A percentile compares a stretch with the other conserved stretches of the same genome.
phyloP scores from a whole-genome alignment of 1,284 basidiomycete genomes.

The Hypsizygus ulmarius region DNA sequence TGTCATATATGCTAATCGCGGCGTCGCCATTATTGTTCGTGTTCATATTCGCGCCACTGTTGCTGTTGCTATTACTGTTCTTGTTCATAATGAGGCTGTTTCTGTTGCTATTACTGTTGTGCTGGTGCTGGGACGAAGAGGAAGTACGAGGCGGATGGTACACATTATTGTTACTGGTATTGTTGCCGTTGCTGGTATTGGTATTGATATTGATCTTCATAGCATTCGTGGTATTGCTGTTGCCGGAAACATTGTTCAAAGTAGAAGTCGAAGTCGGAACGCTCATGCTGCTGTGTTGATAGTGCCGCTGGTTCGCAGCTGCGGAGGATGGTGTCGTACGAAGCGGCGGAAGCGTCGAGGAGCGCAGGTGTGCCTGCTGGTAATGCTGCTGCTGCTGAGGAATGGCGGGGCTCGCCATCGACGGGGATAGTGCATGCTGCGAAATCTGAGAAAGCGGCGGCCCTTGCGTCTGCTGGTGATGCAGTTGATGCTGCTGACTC shows the following conservation, averaged over 20 bases:
- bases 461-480: slow-evolving; percentile 3
- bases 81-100: neutral
- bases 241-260: neutral
- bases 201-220: slow-evolving; percentile 17
- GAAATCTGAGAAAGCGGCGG: slow-evolving; percentile 14
- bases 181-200: slow-evolving; percentile 18
- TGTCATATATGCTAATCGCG: slow-evolving; percentile 14
- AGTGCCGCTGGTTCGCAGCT: slow-evolving; percentile 34
- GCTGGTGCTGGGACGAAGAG: neutral
- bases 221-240: slow-evolving; percentile 12
- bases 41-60: neutral
- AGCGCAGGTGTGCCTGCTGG: slow-evolving; percentile 38
- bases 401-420: no score
- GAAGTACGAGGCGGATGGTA: neutral
- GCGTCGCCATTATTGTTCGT: slow-evolving; percentile 10
- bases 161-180: neutral
- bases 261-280: slow-evolving; percentile 19
- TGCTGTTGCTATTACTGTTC: slow-evolving; percentile 8
- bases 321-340: slow-evolving; percentile 29
- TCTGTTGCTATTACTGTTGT: slow-evolving; percentile 7
- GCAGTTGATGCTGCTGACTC: slow-evolving; percentile 15
- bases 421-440: neutral
- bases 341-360: slow-evolving; percentile 38
- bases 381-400: slow-evolving; percentile 20
- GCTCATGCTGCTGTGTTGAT: slow-evolving; percentile 44